Conservation (phyloP, 176 grass and related monocot genomes). For the Thalia dealbata region DNA sequence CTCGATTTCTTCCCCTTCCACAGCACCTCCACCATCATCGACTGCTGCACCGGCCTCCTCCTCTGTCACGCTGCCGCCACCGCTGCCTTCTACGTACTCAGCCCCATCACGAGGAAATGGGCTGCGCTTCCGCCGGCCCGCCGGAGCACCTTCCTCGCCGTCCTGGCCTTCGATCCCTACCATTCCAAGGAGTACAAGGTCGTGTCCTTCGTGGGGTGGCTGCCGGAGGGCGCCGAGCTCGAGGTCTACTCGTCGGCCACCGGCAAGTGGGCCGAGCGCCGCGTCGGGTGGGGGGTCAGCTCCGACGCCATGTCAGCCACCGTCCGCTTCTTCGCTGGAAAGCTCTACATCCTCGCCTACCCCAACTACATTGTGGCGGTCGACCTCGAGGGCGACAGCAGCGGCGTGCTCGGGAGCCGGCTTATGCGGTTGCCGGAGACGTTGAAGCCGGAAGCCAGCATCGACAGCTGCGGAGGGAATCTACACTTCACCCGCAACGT, state of each 20-base stretch:
- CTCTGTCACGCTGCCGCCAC: conserved; percentile 31
- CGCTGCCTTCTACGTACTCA: conserved; percentile 57
- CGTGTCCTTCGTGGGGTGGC: neutral
- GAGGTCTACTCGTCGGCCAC: neutral
- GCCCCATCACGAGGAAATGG: conserved; percentile 2
- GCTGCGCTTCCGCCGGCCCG: neutral
- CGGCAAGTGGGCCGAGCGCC: neutral
- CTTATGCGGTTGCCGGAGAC: conserved; percentile 12
- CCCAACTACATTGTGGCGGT: neutral
- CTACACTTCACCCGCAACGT: neutral
- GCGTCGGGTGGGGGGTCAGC: neutral
- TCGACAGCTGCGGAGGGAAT: neutral
- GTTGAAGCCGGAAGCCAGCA: neutral
- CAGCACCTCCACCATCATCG: conserved; percentile 20
- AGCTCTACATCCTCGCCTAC: neutral
- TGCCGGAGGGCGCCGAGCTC: neutral
- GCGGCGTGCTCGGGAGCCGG: neutral
- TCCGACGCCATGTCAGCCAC: neutral
- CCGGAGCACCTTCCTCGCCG: conserved; percentile 13
- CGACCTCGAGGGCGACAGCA: neutral
- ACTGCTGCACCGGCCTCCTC: conserved; percentile 43
- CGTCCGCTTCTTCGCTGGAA: neutral
- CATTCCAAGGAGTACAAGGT: conserved; percentile 9
- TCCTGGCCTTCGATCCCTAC: conserved; percentile 15
- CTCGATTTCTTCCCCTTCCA: conserved; percentile 25